A percentile compares a stretch with the other conserved stretches of the same genome.
phyloP scores from a whole-genome alignment of 2,329 filamentous ascomycete genomes.

The Trichophyton simii region DNA sequence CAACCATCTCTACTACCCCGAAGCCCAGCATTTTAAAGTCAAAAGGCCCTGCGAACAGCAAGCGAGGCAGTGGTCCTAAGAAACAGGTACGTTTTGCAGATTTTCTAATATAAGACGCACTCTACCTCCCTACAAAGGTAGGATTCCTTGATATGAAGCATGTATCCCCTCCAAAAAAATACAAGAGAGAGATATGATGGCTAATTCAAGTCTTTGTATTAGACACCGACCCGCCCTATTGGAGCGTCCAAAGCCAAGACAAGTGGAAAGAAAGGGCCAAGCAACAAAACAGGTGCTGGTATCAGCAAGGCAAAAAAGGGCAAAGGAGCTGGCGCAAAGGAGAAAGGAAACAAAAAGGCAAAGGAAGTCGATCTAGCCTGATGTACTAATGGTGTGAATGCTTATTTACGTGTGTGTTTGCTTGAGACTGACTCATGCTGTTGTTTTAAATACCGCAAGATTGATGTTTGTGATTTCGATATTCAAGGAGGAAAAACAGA shows the following conservation, averaged over 20 bases:
- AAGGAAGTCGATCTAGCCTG: not conserved
- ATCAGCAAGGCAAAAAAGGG: not conserved
- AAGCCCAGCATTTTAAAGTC: not conserved
- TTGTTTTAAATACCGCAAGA: too few species aligned
- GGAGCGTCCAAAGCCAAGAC: not conserved
- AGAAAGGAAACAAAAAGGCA: not conserved
- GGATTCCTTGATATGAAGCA: not conserved
- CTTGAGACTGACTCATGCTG: not conserved
- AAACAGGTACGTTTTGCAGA: constrained; percentile 2
- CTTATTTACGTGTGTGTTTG: not conserved
- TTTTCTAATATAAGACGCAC: not conserved
- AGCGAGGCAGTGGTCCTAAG: not conserved
- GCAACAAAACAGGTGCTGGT: not conserved
- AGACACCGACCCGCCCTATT: not conserved
- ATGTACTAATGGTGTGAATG: not conserved
- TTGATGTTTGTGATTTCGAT: not conserved
- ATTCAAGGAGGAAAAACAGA: not conserved
- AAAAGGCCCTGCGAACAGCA: not conserved
- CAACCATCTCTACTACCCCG: not conserved
- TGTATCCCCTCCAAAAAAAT: not conserved
- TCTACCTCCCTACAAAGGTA: not conserved
- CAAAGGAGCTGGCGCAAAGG: constrained; percentile 2
- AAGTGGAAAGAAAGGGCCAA: not conserved
- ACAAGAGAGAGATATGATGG: not conserved
- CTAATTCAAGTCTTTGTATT: not conserved